Evolutionary conservation across 108 stramenopile species (phyloP).

Genomic region (Fragilariopsis cylindrus): DNA sequence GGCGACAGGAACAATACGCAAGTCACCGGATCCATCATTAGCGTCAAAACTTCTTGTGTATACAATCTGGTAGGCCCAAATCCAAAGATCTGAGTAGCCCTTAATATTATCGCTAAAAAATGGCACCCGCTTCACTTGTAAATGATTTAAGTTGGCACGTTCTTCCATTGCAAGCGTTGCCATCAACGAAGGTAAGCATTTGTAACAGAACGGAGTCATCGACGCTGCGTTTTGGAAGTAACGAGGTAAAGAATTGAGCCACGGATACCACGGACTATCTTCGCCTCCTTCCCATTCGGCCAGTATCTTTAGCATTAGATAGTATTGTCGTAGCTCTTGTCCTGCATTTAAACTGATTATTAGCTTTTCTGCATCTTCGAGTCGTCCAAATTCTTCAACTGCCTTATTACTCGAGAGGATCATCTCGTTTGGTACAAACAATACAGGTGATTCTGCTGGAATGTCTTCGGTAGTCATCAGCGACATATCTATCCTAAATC

Average conservation of each 20-base stretch:
- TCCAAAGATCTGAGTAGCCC: constrained; percentile 12
- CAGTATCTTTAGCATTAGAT: constrained; percentile 52
- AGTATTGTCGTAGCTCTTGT: constrained; percentile 16
- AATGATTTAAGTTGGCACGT: constrained; percentile 16
- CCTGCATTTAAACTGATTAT: constrained; percentile 9
- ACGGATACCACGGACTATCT: constrained; percentile 47
- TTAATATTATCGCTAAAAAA: constrained; percentile 16
- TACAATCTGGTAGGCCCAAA: constrained; percentile 18
- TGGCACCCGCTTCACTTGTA: not conserved
- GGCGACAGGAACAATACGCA: constrained; percentile 45
- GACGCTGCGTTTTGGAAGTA: constrained; percentile 45
- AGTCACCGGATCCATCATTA: constrained; percentile 36
- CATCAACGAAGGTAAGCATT: constrained; percentile 21
- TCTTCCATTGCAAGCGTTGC: constrained; percentile 15
- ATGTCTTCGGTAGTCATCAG: constrained; percentile 46
- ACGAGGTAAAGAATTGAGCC: constrained; percentile 53
- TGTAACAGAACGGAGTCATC: constrained; percentile 42
- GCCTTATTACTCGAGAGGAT: constrained; percentile 42
- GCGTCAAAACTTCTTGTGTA: constrained; percentile 27
- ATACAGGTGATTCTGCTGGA: constrained; percentile 39
- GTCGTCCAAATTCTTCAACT: constrained; percentile 43
- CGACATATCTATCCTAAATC: not conserved
- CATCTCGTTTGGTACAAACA: constrained; percentile 47
- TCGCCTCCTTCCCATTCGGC: constrained; percentile 45
- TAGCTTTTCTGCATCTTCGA: constrained; percentile 40